Conservation (phyloP, 257 asterid genomes). For the Nicotiana noctiflora region DNA sequence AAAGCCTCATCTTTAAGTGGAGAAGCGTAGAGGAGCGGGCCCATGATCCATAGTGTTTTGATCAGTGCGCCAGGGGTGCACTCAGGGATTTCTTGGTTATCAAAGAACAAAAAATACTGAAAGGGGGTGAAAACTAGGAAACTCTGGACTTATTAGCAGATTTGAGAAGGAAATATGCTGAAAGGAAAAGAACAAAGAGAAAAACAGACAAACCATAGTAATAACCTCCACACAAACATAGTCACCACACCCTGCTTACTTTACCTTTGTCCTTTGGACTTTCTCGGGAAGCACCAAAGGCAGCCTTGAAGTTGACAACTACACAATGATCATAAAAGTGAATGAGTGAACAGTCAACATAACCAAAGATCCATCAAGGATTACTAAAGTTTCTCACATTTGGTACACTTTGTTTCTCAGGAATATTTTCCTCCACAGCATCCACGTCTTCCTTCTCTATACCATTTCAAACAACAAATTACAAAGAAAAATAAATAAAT, state of each 20-base stretch:
- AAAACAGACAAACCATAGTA: slow-evolving; percentile 1
- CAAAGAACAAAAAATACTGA: too few species aligned
- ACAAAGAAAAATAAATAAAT: slow-evolving; percentile 1
- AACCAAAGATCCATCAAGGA: slow-evolving; percentile 5
- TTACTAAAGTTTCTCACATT: slow-evolving; percentile 43
- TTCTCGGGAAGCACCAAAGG: slow-evolving; percentile 78
- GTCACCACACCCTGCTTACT: slow-evolving; percentile 17
- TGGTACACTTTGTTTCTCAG: slow-evolving; percentile 37
- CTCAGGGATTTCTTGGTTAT: too few species aligned
- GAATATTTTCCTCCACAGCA: slow-evolving; percentile 36
- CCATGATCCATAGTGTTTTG: too few species aligned
- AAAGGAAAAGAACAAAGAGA: neutral
- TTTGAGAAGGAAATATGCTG: neutral
- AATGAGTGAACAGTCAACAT: slow-evolving; percentile 8
- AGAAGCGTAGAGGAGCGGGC: too few species aligned
- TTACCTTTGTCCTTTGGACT: slow-evolving; percentile 78
- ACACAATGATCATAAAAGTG: slow-evolving; percentile 23
- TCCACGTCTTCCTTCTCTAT: slow-evolving; percentile 41
- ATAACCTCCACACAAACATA: slow-evolving; percentile 6
- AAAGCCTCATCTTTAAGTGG: too few species aligned
- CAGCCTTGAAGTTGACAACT: slow-evolving; percentile 67
- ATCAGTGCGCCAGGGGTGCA: too few species aligned
- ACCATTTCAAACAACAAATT: slow-evolving; percentile 9
- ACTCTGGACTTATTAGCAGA: neutral
- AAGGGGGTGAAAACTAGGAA: neutral